Evolutionary conservation across 2,329 filamentous ascomycete genomes (phyloP).

Genomic region (Neofusicoccum laricinum): DNA sequence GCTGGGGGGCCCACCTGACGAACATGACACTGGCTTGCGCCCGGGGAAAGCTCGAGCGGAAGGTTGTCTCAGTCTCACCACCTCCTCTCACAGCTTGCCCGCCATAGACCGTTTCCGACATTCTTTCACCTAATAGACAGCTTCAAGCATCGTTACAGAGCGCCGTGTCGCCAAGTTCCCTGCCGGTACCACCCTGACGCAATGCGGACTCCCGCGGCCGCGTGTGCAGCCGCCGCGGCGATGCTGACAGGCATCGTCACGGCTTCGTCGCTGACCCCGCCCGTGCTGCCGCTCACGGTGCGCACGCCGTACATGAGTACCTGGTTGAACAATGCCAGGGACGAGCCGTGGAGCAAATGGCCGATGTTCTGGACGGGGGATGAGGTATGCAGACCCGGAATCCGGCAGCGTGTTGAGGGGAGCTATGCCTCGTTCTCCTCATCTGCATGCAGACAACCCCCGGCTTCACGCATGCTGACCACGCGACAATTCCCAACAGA

Average conservation of each 20-base stretch:
- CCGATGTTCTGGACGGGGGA: conserved; percentile 80
- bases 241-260: conserved; percentile 43
- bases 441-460: conserved; percentile 6
- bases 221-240: conserved; percentile 24
- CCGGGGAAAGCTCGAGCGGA: conserved; percentile 10
- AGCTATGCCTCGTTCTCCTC: neutral
- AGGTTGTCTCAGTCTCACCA: conserved; percentile 7
- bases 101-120: neutral
- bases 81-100: neutral
- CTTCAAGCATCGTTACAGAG: neutral
- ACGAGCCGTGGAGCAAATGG: conserved; percentile 78
- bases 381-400: conserved; percentile 43
- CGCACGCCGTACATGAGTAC: conserved; percentile 52
- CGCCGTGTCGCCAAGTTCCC: neutral
- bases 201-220: conserved; percentile 29
- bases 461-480: conserved; percentile 9
- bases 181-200: conserved; percentile 17
- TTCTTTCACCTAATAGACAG: neutral
- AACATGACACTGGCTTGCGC: conserved; percentile 4
- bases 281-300: conserved; percentile 50
- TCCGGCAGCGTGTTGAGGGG: neutral
- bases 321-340: conserved; percentile 63
- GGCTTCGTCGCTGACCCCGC: conserved; percentile 55
- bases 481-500: conserved; percentile 28
- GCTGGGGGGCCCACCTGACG: conserved; percentile 6